Base-by-base conservation (phyloP, 129 eudicot species). In the Flaveria bidentis region DNA sequence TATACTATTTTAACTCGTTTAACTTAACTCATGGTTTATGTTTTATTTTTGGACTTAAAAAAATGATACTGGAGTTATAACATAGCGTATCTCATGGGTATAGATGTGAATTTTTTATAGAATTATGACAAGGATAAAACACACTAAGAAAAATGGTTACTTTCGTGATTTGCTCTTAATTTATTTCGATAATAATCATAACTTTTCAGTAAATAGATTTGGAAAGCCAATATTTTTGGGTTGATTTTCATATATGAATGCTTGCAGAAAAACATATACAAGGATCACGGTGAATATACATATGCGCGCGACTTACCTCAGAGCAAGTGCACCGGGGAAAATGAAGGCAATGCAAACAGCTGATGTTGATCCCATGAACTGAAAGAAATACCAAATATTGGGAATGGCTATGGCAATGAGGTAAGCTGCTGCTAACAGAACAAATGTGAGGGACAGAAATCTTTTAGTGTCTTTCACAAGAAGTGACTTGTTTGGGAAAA, bases 311-410 rank as follows among this genome's bases (percentile, higher is more conserved):
- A 58, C 18, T 50, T 90, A 94, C 99, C 99, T 91, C 18, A 94
- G 80, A 64, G 82, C 92, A 64, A 94, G 86, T 12, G 91, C 87
- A 15, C 90, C 91, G 0, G 99, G 99, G 77, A 91, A 91, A 50
- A 94, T 89, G 84, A 91, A 90, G 62, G 92, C 92, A 10, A 94
- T 84, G 89, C 76, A 80, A 16, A 91, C 90, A 14, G 88, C 92
- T 0, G 99, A 66, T 15, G 99, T 94, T 13, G 97, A 85, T 36
- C 99, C 99, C 85, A 94, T 71, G 75, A 94, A 89, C 87, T 94
- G 94, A 74, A 94, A 94, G 78, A 92, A 82, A 53, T 87, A 94
- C 99, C 99, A 94, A 63, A 94, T 91, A 28, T 86, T 89, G 3
- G 99, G 99, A 76, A 94, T 84, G 71, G 90, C 92, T 75, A 94